Evolutionary conservation across 2,329 filamentous ascomycete genomes (phyloP).

Genomic region (Microdochium paspali): DNA sequence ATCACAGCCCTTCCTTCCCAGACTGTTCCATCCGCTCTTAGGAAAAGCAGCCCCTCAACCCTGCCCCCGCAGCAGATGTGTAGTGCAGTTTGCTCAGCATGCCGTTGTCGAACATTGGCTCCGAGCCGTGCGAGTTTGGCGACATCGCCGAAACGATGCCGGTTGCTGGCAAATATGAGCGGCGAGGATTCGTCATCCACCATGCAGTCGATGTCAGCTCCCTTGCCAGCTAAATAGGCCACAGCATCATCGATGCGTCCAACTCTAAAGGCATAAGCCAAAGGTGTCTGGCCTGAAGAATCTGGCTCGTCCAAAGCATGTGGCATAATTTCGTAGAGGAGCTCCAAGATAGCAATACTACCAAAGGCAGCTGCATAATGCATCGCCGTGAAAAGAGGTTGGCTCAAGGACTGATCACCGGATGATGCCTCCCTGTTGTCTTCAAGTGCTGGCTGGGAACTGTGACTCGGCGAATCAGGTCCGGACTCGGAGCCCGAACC

Average conservation of each 20-base stretch:
- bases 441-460: too few species aligned
- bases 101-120: not conserved
- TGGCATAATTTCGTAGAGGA: not conserved
- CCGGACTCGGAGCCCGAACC: too few species aligned
- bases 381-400: not conserved
- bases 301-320: not conserved
- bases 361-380: not conserved
- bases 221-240: not conserved
- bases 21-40: too few species aligned
- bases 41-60: too few species aligned
- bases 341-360: not conserved
- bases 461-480: too few species aligned
- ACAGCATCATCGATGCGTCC: not conserved
- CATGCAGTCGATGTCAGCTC: not conserved
- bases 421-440: too few species aligned
- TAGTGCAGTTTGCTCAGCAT: not conserved
- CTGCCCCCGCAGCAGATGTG: not conserved
- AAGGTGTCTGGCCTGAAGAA: not conserved
- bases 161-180: not conserved
- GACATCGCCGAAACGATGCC: not conserved
- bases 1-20: too few species aligned
- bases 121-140: not conserved
- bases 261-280: not conserved
- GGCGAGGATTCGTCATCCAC: not conserved
- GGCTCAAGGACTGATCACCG: not conserved